Percentiles rank a stretch among this genome's conserved stretches.
These are phyloP conservation scores for Coniferiporia weirii DNA, from an alignment of 1,284 basidiomycete species.

Conservation along the genomic window DNA sequence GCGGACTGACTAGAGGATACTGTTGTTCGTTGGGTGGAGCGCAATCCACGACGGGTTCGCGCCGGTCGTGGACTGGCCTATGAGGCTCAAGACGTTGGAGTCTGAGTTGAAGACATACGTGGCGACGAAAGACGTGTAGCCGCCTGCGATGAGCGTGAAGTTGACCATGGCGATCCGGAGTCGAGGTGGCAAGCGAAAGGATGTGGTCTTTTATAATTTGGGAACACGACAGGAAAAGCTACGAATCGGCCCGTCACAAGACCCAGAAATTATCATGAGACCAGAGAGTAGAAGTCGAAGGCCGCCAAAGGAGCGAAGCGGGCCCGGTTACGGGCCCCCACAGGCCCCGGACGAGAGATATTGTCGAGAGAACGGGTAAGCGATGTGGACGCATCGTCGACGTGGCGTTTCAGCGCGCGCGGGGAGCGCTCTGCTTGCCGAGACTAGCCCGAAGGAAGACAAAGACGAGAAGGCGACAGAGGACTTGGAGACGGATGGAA, in stretches of 20 bases:
- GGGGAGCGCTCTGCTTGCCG: not conserved
- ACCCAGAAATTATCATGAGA: not conserved
- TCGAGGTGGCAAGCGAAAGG: not conserved
- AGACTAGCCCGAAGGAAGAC: not conserved
- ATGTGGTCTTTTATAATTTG: not conserved
- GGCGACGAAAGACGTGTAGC: slow-evolving; percentile 55
- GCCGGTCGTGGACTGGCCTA: slow-evolving; percentile 46
- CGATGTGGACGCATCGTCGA: not conserved
- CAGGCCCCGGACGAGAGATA: not conserved
- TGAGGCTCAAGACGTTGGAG: slow-evolving; percentile 39
- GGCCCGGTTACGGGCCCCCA: not conserved
- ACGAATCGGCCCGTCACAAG: not conserved
- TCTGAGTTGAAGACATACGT: slow-evolving; percentile 53
- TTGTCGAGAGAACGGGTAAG: not conserved
- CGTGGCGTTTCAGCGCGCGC: not conserved
- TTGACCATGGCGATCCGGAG: slow-evolving; percentile 39
- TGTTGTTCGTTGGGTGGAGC: slow-evolving; percentile 45
- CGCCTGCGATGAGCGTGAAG: slow-evolving; percentile 57
- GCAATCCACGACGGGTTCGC: slow-evolving; percentile 53
- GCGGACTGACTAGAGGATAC: slow-evolving; percentile 49
- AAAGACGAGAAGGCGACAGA: too few species aligned
- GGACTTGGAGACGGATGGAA: too few species aligned
- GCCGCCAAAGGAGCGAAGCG: not conserved
- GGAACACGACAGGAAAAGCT: not conserved
- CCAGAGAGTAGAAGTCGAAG: not conserved